These are phyloP conservation scores for Aegilops sharonensis DNA, from an alignment of 176 grass and related monocot genomes.

Conservation along the genomic window DNA sequence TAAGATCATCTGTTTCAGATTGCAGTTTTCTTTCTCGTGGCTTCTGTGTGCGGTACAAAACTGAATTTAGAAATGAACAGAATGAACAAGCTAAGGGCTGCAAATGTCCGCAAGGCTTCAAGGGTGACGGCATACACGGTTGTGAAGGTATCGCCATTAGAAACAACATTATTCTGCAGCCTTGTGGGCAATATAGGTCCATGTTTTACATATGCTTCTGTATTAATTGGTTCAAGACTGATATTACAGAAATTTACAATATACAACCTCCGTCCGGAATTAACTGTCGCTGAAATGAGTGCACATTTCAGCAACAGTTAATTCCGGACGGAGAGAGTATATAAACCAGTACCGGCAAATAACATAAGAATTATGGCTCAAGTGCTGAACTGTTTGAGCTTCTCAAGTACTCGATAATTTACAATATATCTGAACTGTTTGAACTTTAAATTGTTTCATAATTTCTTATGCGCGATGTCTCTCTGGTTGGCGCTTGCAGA, in stretches of 20 bases:
- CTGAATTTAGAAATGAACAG: slow-evolving; percentile 35
- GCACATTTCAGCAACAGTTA: no score
- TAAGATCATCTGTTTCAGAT: slow-evolving; percentile 42
- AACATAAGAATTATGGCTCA: neutral
- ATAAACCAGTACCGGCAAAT: neutral
- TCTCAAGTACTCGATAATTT: neutral
- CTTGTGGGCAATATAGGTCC: no score
- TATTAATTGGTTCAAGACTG: no score
- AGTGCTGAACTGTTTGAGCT: neutral
- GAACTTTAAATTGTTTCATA: no score
- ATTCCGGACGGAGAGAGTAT: no score
- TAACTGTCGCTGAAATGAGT: no score
- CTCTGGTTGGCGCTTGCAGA: slow-evolving; percentile 39
- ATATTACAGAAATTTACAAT: neutral
- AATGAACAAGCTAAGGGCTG: slow-evolving; percentile 67
- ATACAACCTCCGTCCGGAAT: no score
- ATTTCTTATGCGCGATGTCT: neutral
- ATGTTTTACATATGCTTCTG: no score
- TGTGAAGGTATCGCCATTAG: slow-evolving; percentile 55
- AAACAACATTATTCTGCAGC: neutral
- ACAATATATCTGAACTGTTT: no score
- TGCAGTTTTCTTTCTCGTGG: neutral
- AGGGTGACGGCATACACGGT: slow-evolving; percentile 60
- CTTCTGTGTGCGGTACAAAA: neutral
- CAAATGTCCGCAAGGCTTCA: slow-evolving; percentile 76